Base-by-base conservation (phyloP, 805 yeast genomes). In the Kazachstania africana region DNA sequence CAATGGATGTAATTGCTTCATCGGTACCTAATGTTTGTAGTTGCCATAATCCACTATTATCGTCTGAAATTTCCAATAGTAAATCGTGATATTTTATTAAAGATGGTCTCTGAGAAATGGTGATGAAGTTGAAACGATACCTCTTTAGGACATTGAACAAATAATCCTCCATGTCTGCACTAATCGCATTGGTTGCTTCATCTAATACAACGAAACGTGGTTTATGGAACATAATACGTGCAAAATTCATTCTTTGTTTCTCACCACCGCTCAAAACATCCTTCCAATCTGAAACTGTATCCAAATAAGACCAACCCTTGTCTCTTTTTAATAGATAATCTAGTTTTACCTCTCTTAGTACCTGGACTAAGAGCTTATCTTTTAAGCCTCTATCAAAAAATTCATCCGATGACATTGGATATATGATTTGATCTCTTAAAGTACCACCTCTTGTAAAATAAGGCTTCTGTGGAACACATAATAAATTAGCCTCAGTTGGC, bases 211-310 rank as follows among this genome's bases (percentile, higher is more conserved):
- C 84, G 54, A 82, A 82, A 50, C 70, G 68, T 29, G 94, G 94
- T 33, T 70, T 70, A 50, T 79, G 82, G 60, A 78, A 83, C 43
- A 85, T 59, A 3, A 85, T 70, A 44, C 95, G 67, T 0, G 96
- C 95, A 61, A 85, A 80, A 54, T 83, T 74, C 53, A 85, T 69
- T 50, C 94, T 72, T 62, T 85, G 96, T 57, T 83, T 78, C 54
- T 85, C 96, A 35, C 96, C 96, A n/a, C 96, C 96, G 56, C 91
- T 78, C 41, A 85, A 67, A n/a, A 85, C 78, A 50, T 80, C 93
- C 47, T 77, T 77, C 95, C 95, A 85, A 42, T 76, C 83, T 36
- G 77, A 67, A 8, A 56, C 44, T 4, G 64, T 50, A 39, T 65
- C 60, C 20, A 65, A 51, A 39, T 60, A 62, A 23, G 57, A 57